A percentile compares a stretch with the other conserved stretches of the same genome.
These are phyloP conservation scores for Lasiosphaeria hispida DNA, from an alignment of 495 filamentous ascomycete species.

Conservation along the genomic window DNA sequence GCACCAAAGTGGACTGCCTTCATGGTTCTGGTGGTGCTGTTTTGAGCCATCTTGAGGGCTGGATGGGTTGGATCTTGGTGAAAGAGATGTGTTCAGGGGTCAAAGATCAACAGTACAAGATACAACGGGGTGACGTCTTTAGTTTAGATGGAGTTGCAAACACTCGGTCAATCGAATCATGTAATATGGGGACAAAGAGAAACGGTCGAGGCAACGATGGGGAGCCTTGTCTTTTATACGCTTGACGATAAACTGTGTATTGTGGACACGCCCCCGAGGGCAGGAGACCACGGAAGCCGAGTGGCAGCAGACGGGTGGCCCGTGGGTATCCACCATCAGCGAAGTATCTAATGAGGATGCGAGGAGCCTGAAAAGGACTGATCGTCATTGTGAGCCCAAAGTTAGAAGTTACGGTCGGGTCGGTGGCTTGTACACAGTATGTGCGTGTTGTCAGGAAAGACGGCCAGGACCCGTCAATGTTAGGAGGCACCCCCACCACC, in stretches of 20 bases:
- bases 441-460: background rate
- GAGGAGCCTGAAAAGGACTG: background rate
- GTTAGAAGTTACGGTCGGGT: background rate
- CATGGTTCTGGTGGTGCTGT: slow-evolving; percentile 38
- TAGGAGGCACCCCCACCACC: too few relatives aligned
- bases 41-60: slow-evolving; percentile 16
- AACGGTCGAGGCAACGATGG: slow-evolving; percentile 13
- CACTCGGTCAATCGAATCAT: background rate
- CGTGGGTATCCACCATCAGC: too few relatives aligned
- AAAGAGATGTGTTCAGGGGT: background rate
- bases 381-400: background rate
- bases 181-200: slow-evolving; percentile 18
- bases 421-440: background rate
- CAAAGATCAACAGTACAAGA: background rate
- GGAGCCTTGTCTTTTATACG: slow-evolving; percentile 23
- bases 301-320: too few relatives aligned
- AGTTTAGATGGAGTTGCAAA: background rate
- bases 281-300: background rate
- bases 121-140: background rate
- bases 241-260: slow-evolving; percentile 6
- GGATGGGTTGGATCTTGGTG: slow-evolving; percentile 2
- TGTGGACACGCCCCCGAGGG: background rate
- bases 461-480: too few relatives aligned
- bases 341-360: background rate
- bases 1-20: slow-evolving; percentile 93